Conservation (phyloP, 2,329 filamentous ascomycete genomes). For the Cercospora zeae-maydis region DNA sequence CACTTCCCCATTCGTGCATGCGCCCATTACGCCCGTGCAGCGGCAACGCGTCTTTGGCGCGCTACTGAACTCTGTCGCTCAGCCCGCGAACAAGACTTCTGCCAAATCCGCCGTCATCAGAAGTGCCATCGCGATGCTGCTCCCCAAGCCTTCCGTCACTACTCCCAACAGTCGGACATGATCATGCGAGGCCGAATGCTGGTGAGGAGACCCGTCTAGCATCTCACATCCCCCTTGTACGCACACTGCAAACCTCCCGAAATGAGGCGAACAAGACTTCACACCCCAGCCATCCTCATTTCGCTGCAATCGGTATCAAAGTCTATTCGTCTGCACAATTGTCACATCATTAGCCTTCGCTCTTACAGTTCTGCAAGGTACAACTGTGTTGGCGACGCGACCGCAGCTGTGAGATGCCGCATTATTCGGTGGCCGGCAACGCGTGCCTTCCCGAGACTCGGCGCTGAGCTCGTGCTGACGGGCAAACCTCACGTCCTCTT, state of each 20-base stretch:
- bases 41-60: conserved; percentile 2
- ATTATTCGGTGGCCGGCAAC: neutral
- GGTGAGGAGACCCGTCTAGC: neutral
- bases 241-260: neutral
- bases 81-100: neutral
- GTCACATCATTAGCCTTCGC: neutral
- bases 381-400: neutral
- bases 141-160: neutral
- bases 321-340: neutral
- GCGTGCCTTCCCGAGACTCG: neutral
- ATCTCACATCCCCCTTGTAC: neutral
- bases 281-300: neutral
- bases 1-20: conserved; percentile 9
- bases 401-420: neutral
- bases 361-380: neutral
- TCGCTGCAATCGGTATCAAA: neutral
- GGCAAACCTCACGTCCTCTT: neutral
- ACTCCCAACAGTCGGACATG: no score
- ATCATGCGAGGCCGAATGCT: neutral
- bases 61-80: neutral
- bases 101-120: neutral
- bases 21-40: neutral
- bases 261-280: neutral
- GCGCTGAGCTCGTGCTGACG: neutral
- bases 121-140: neutral